Conservation (phyloP, 2,329 filamentous ascomycete species). For the Cladobotryum mycophilum region DNA sequence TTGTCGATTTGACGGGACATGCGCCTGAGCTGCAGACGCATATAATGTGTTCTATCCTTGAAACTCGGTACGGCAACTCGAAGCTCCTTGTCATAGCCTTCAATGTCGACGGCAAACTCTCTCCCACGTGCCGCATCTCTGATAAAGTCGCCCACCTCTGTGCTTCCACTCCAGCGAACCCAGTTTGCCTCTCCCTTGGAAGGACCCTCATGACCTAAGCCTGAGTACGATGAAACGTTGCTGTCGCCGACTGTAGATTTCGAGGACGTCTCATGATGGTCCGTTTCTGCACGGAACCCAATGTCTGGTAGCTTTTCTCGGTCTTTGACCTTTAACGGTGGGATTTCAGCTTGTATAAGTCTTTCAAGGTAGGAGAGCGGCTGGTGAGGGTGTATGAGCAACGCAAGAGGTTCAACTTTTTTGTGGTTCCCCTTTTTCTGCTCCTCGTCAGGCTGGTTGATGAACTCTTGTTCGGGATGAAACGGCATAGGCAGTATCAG, state of each 20-base stretch:
- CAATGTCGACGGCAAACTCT: constrained; percentile 79
- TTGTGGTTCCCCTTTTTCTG: constrained; percentile 26
- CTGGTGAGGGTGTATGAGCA: constrained; percentile 84
- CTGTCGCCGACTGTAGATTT: constrained; percentile 26
- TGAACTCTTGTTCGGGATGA: constrained; percentile 31
- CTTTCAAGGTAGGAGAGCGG: constrained; percentile 86
- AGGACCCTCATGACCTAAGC: constrained; percentile 57
- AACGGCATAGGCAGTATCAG: constrained; percentile 66
- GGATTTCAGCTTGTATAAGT: constrained; percentile 81
- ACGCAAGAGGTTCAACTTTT: constrained; percentile 69
- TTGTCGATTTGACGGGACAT: constrained; percentile 61
- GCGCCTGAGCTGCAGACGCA: constrained; percentile 69
- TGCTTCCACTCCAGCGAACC: constrained; percentile 82
- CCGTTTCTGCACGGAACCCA: constrained; percentile 72
- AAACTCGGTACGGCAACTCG: constrained; percentile 80
- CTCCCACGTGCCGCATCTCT: constrained; percentile 78
- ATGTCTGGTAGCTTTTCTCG: constrained; percentile 66
- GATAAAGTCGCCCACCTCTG: constrained; percentile 91
- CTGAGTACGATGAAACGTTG: constrained; percentile 64
- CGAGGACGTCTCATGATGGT: constrained; percentile 45
- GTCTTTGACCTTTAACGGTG: constrained; percentile 58
- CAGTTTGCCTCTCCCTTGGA: constrained; percentile 46
- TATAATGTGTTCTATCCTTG: constrained; percentile 82
- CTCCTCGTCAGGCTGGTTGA: constrained; percentile 36
- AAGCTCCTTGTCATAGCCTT: constrained; percentile 60